Percentiles rank a stretch among this genome's conserved stretches.
Evolutionary conservation across 2,329 filamentous ascomycete species (phyloP).

Genomic region (Truncatella angustata): DNA sequence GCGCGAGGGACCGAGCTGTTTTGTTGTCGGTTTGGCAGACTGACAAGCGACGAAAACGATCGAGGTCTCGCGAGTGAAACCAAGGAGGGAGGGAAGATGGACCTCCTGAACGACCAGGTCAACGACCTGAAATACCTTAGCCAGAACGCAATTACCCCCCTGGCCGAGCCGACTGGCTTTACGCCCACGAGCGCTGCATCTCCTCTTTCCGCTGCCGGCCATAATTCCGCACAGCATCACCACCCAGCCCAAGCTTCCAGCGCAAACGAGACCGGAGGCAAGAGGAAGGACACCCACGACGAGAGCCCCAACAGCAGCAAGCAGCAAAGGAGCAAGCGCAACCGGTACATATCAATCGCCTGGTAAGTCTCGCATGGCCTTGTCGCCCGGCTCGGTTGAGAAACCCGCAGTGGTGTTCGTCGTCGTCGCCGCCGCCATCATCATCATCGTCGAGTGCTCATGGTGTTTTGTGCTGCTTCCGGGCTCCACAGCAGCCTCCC

Average conservation of each 20-base stretch:
- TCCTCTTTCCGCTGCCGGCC: constrained; percentile 14
- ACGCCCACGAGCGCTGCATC: constrained; percentile 12
- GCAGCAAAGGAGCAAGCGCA: constrained; percentile 60
- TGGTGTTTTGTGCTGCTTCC: too few species aligned
- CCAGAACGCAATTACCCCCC: constrained; percentile 18
- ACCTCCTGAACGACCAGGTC: constrained; percentile 30
- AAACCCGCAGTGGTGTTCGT: neutral
- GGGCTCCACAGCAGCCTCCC: too few species aligned
- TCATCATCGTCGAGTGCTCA: neutral
- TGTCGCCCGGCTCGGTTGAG: too few species aligned
- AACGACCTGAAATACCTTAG: constrained; percentile 31
- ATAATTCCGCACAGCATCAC: constrained; percentile 15
- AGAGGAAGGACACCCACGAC: constrained; percentile 25
- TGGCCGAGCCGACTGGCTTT: constrained; percentile 21
- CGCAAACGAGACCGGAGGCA: constrained; percentile 14
- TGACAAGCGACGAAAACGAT: too few species aligned
- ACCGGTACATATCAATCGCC: constrained; percentile 62
- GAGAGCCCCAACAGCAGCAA: constrained; percentile 29
- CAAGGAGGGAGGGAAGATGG: too few species aligned
- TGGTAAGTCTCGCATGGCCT: constrained; percentile 43
- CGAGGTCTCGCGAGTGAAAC: neutral
- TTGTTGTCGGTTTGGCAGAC: neutral
- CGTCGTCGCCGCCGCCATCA: neutral
- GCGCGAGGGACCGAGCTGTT: too few species aligned
- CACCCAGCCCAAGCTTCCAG: constrained; percentile 3